These are phyloP conservation scores for Paraleonurus japonicus DNA, from an alignment of 257 asterid genomes.

Conservation along the genomic window DNA sequence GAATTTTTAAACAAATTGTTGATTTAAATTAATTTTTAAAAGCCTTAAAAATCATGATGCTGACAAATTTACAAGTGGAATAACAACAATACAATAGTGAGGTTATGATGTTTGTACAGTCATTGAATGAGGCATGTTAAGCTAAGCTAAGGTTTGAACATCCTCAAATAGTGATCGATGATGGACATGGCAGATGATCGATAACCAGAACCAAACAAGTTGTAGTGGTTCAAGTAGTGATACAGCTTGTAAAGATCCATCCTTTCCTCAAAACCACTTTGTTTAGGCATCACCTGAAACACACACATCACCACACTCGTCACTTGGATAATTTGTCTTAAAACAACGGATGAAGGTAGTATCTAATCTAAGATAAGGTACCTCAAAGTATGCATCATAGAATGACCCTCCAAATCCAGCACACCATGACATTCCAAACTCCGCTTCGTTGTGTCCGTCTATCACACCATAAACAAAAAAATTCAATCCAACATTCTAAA, in stretches of 20 bases:
- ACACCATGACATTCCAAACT: conserved; percentile 99
- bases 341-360: not conserved
- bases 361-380: conserved; percentile 5
- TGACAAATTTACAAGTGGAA: not conserved
- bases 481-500: not conserved
- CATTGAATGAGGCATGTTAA: too few species aligned
- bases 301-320: not conserved
- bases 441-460: conserved; percentile 97
- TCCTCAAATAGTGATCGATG: conserved; percentile 68
- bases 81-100: not conserved
- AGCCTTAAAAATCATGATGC: too few species aligned
- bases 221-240: conserved; percentile 93
- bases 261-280: conserved; percentile 73
- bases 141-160: conserved; percentile 45
- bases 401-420: conserved; percentile 92
- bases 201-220: conserved; percentile 90
- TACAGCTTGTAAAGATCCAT: conserved; percentile 74
- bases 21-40: too few species aligned
- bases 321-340: not conserved
- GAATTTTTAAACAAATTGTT: too few species aligned
- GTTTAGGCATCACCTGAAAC: conserved; percentile 82
- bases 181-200: conserved; percentile 81
- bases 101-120: not conserved
- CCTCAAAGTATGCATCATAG: conserved; percentile 86
- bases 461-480: not conserved